These are phyloP conservation scores for Alloteropsis angusta DNA, from an alignment of 202 grass and related monocot genomes.

Conservation along the genomic window DNA sequence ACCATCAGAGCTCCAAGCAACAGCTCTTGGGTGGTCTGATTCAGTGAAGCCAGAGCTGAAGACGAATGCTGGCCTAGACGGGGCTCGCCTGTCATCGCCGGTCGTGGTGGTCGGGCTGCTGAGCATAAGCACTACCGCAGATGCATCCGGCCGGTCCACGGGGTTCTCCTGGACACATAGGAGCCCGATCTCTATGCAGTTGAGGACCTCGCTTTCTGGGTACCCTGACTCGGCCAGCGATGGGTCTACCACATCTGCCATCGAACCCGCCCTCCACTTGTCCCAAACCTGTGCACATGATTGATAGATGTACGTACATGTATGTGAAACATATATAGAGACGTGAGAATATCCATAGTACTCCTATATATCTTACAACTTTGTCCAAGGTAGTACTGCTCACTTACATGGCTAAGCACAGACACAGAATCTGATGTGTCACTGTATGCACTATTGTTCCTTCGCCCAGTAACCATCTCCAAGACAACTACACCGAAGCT, in stretches of 20 bases:
- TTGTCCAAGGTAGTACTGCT: accelerated
- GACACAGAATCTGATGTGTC: background rate
- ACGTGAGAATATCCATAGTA: background rate
- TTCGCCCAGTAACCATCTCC: conserved; percentile 10
- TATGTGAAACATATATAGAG: background rate
- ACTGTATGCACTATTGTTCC: background rate
- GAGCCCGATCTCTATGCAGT: background rate
- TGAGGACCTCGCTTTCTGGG: background rate
- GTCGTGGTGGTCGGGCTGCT: background rate
- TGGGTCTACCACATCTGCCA: background rate
- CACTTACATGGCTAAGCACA: conserved; percentile 7
- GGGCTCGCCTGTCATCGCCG: background rate
- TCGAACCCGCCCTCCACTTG: background rate
- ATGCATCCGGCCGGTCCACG: background rate
- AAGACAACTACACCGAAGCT: conserved; percentile 23
- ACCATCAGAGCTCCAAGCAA: background rate
- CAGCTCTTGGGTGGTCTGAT: background rate
- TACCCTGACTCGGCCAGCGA: background rate
- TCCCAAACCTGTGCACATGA: background rate
- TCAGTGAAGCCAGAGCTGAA: background rate
- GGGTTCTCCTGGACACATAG: background rate
- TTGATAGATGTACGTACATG: too few relatives aligned
- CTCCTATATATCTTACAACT: too few relatives aligned
- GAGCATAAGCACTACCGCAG: background rate
- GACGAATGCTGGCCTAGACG: background rate